Percentiles rank a stretch among this genome's conserved stretches.
These are phyloP conservation scores for Asparagopsis taxiformis DNA, from an alignment of 31 red algal species.

Conservation along the genomic window DNA sequence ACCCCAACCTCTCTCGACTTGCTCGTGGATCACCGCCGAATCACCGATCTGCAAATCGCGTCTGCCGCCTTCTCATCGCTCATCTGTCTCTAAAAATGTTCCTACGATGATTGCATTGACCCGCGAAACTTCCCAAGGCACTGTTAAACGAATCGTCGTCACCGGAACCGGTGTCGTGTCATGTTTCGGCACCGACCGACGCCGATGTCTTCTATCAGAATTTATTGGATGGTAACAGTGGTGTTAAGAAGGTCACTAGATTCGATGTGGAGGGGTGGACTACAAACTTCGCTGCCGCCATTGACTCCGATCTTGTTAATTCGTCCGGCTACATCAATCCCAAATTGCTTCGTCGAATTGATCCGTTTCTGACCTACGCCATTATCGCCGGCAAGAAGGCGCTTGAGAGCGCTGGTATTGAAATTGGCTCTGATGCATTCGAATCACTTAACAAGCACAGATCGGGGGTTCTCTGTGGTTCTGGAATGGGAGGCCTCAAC, in stretches of 20 bases:
- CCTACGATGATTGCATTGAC: constrained; percentile 20
- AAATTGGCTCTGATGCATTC: constrained; percentile 50
- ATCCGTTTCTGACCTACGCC: constrained; percentile 80
- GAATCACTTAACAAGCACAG: constrained; percentile 67
- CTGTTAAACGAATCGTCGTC: constrained; percentile 84
- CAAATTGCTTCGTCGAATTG: constrained; percentile 75
- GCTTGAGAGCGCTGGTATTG: constrained; percentile 74
- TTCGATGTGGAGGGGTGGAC: constrained; percentile 73
- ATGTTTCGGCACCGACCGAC: constrained; percentile 92
- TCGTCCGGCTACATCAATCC: constrained; percentile 63
- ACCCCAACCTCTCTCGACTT: no score
- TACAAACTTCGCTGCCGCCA: constrained; percentile 82
- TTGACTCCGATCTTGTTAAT: constrained; percentile 48
- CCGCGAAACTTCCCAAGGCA: constrained; percentile 34
- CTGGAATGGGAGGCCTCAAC: constrained; percentile 93
- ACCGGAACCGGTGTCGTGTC: constrained; percentile 94
- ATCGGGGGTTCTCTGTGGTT: constrained; percentile 75
- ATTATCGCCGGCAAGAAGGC: constrained; percentile 85
- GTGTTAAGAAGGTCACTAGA: constrained; percentile 53
- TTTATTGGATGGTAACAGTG: constrained; percentile 81
- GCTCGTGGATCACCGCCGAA: no score
- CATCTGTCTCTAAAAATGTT: no score
- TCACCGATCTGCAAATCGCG: no score
- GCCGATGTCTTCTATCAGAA: constrained; percentile 76
- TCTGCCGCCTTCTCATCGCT: no score